Evolutionary conservation across 2,329 filamentous ascomycete species (phyloP).

Genomic region (Tolypocladium cylindrosporum): DNA sequence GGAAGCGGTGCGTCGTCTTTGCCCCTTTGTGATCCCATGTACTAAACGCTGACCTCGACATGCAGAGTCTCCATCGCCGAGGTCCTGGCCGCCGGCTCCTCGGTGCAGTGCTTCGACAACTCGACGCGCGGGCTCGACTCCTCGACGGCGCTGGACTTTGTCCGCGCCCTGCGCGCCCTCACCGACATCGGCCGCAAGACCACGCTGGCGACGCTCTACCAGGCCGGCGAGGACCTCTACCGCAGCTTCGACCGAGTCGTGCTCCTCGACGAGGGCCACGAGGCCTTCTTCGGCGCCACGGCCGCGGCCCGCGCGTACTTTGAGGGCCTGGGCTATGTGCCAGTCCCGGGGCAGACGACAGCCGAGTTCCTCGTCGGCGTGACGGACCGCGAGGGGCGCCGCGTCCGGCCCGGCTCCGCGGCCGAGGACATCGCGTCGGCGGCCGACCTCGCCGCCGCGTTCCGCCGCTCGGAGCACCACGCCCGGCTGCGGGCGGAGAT

Average conservation of each 20-base stretch:
- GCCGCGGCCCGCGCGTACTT: constrained; percentile 55
- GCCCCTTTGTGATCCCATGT: no score
- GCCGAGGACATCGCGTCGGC: neutral
- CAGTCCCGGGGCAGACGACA: constrained; percentile 65
- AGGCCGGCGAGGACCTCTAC: constrained; percentile 34
- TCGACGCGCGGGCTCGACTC: constrained; percentile 71
- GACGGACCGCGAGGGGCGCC: neutral
- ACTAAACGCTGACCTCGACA: no score
- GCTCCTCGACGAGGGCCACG: constrained; percentile 61
- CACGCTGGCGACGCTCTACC: constrained; percentile 32
- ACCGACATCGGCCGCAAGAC: constrained; percentile 62
- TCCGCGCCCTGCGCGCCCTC: constrained; percentile 59
- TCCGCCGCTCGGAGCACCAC: no score
- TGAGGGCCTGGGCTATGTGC: constrained; percentile 65
- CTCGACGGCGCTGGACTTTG: constrained; percentile 69
- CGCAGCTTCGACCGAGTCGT: constrained; percentile 66
- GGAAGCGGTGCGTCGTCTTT: constrained; percentile 44
- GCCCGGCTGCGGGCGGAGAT: no score
- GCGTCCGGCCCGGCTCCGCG: neutral
- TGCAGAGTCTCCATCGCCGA: constrained; percentile 60
- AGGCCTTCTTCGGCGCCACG: constrained; percentile 56
- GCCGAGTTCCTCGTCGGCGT: constrained; percentile 39
- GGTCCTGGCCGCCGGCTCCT: constrained; percentile 62
- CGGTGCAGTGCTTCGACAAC: constrained; percentile 73
- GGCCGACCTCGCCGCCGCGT: no score